Percentiles rank a stretch among this genome's conserved stretches.
Evolutionary conservation across 139 green algal species (phyloP).

Genomic region (Tetraselmis striata): DNA sequence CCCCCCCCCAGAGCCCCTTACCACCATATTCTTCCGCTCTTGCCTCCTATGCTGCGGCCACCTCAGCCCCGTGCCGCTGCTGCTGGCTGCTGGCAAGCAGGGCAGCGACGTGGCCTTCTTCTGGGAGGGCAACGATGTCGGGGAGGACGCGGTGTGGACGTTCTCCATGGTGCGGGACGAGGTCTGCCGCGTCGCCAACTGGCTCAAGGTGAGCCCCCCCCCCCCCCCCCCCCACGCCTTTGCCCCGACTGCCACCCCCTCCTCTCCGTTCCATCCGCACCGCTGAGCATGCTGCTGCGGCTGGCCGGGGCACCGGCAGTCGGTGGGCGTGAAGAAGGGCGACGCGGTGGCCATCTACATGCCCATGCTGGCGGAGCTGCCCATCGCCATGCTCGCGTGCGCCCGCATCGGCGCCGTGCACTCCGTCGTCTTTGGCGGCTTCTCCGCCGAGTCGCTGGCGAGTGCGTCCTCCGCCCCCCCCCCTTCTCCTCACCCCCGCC

Average conservation of each 20-base stretch:
- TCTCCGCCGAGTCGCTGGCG: slow-evolving; percentile 45
- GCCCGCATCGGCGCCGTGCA: slow-evolving; percentile 57
- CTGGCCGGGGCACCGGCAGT: too few relatives aligned
- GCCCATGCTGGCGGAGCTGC: slow-evolving; percentile 57
- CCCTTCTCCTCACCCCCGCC: too few relatives aligned
- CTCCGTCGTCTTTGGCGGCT: slow-evolving; percentile 57
- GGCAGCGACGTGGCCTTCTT: slow-evolving; percentile 25
- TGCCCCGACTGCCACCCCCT: too few relatives aligned
- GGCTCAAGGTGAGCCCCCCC: slow-evolving; percentile 37
- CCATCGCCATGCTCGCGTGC: slow-evolving; percentile 49
- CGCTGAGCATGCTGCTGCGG: too few relatives aligned
- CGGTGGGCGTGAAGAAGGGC: slow-evolving; percentile 5
- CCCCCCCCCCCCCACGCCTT: too few relatives aligned
- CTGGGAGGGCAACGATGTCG: slow-evolving; percentile 52
- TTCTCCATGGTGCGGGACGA: slow-evolving; percentile 12
- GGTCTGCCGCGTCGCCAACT: slow-evolving; percentile 53
- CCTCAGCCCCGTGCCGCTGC: too few relatives aligned
- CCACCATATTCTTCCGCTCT: too few relatives aligned
- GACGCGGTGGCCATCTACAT: slow-evolving; percentile 48
- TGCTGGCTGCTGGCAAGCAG: too few relatives aligned
- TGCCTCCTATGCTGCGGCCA: too few relatives aligned
- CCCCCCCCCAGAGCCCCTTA: too few relatives aligned
- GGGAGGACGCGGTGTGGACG: slow-evolving; percentile 1
- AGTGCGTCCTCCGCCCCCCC: too few relatives aligned
- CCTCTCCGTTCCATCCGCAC: too few relatives aligned